phyloP scores from a whole-genome alignment of 352 stramenopile species.

The Globisporangium radiosum region DNA sequence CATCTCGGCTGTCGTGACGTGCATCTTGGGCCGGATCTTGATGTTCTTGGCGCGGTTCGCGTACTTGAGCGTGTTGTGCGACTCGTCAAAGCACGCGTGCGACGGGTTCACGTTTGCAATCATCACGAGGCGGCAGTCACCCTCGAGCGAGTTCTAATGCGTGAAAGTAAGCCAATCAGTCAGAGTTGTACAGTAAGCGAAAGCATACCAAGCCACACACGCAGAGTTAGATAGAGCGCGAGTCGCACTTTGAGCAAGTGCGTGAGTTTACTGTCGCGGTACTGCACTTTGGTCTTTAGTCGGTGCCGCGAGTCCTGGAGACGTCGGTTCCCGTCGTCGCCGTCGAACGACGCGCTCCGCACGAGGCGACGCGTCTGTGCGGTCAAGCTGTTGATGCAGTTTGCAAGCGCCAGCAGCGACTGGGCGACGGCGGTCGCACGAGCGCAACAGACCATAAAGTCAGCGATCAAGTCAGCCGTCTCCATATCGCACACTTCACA shows the following conservation, averaged over 20 bases:
- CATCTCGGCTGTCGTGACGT: slow-evolving; percentile 76
- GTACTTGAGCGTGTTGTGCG: slow-evolving; percentile 87
- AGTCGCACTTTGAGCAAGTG: slow-evolving; percentile 67
- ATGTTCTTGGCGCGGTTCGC: slow-evolving; percentile 89
- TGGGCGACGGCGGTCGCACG: slow-evolving; percentile 6
- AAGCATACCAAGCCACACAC: neutral
- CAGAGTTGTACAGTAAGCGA: no score
- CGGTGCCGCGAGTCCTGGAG: slow-evolving; percentile 20
- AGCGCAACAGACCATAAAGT: neutral
- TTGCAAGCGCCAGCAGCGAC: slow-evolving; percentile 75
- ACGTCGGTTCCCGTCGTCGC: slow-evolving; percentile 12
- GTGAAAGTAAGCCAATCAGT: neutral
- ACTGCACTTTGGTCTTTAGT: slow-evolving; percentile 51
- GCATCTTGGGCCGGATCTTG: slow-evolving; percentile 80
- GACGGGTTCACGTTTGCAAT: slow-evolving; percentile 85
- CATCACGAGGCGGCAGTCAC: slow-evolving; percentile 88
- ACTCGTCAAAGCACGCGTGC: slow-evolving; percentile 80
- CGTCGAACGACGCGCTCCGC: slow-evolving; percentile 30
- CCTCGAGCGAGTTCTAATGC: slow-evolving; percentile 70
- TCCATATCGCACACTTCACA: neutral
- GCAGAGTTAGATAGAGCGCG: neutral
- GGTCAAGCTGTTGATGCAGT: slow-evolving; percentile 87
- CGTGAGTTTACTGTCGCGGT: slow-evolving; percentile 86
- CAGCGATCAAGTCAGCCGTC: neutral
- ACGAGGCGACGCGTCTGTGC: slow-evolving; percentile 22